Percentiles rank a stretch among this genome's conserved stretches.
Conservation (phyloP, 1,284 basidiomycete genomes). For the Cutaneotrichosporon dermatis region DNA sequence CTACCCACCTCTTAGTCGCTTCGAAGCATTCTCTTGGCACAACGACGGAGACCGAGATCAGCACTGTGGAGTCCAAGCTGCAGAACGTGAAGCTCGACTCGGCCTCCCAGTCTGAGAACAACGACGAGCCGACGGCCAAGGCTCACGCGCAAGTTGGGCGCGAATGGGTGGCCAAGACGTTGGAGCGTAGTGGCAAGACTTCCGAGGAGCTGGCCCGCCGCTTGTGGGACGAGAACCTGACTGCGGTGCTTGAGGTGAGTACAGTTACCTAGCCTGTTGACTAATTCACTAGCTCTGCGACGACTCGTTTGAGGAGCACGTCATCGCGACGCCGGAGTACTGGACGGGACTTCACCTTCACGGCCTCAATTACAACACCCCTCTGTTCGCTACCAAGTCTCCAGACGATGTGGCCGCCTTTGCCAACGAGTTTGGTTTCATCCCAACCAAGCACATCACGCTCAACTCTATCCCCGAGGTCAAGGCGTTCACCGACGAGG, state of each 20-base stretch:
- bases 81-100: constrained; percentile 12
- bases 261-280: neutral
- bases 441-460: constrained; percentile 64
- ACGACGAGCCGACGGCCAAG: constrained; percentile 28
- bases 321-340: constrained; percentile 74
- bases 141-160: constrained; percentile 46
- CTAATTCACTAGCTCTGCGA: constrained; percentile 72
- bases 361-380: constrained; percentile 74
- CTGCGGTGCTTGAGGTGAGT: constrained; percentile 81
- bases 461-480: constrained; percentile 67
- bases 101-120: constrained; percentile 11
- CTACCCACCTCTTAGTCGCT: constrained; percentile 71
- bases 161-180: constrained; percentile 72
- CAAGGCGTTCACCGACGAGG: constrained; percentile 63
- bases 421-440: constrained; percentile 87
- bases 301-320: constrained; percentile 96
- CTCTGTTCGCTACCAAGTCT: constrained; percentile 68
- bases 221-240: constrained; percentile 81
- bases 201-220: constrained; percentile 67
- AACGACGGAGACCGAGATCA: constrained; percentile 27
- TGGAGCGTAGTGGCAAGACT: constrained; percentile 61
- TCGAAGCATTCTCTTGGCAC: constrained; percentile 86
- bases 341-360: constrained; percentile 90
- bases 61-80: constrained; percentile 3
- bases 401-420: constrained; percentile 69